Base-by-base conservation (phyloP, 331 rosid species). In the Quercus tomentella region DNA sequence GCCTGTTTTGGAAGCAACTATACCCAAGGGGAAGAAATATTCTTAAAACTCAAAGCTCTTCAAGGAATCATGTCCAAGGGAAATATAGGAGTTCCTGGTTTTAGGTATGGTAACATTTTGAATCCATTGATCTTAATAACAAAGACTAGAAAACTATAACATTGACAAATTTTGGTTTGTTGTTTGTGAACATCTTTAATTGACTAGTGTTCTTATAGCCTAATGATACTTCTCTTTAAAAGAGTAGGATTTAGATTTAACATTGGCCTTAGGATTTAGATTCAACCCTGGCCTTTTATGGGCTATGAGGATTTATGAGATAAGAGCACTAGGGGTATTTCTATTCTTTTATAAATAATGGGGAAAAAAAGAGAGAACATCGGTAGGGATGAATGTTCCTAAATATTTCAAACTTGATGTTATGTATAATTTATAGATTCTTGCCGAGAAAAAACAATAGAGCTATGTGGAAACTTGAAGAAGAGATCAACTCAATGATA, bases 1-100 rank as follows among this genome's bases (percentile, higher is more conserved):
- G 87, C 95, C 18, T 91, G 91, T 75, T 89, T 93, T 75, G 97
- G 95, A 55, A 91, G 93, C 84, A 84, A 85, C 68, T 91, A 87
- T 81, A 62, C 67, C 2, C 81, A 88, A 73, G 98, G 97, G 26
- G 85, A 85, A 68, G 84, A 90, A 52, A 90, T 91, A 70, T 89
- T 89, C 85, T 67, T 80, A 70, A 93, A 83, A 80, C 88, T 93
- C 22, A 85, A 90, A 87, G 78, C 88, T 62, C 88, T 91, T 76
- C 95, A 88, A 81, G 65, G 30, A 12, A 21, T 84, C 78, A 37
- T 93, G 86, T 82, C 92, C 82, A 84, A 74, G 23, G 56, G 30
- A 20, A 12, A n/a, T 74, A 67, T 62, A 23, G 93, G 98, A 61
- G 55, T 93, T 80, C 98, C 92, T 1, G 92, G 92, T 61, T 74